phyloP scores from a whole-genome alignment of 2,329 filamentous ascomycete genomes.

The Aspergillus fructus region DNA sequence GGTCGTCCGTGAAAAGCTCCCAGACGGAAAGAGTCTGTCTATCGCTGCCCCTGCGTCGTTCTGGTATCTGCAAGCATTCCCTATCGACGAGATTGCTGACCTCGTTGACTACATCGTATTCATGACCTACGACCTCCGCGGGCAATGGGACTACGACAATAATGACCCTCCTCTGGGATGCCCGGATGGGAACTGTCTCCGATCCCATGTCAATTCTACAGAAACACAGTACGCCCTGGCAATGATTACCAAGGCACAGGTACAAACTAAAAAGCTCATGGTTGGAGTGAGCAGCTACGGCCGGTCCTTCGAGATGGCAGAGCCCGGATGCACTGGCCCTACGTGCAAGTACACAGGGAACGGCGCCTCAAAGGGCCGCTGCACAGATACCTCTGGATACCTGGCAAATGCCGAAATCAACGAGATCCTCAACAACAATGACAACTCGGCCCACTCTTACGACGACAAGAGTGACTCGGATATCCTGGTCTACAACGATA shows the following conservation, averaged over 20 bases:
- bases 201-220: slow-evolving; percentile 34
- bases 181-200: background rate
- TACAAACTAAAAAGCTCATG: background rate
- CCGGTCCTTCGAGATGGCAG: background rate
- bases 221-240: slow-evolving; percentile 34
- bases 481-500: background rate
- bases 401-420: background rate
- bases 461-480: background rate
- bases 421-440: background rate
- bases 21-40: slow-evolving; percentile 24
- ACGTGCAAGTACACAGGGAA: background rate
- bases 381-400: background rate
- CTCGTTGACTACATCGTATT: slow-evolving; percentile 36
- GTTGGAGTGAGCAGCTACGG: background rate
- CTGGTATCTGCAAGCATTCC: slow-evolving; percentile 35
- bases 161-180: background rate
- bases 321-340: background rate
- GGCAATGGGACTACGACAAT: slow-evolving; percentile 3
- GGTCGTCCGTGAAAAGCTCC: slow-evolving; percentile 13
- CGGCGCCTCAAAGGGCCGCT: background rate
- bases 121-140: slow-evolving; percentile 24
- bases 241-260: slow-evolving; percentile 19
- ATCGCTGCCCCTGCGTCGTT: slow-evolving; percentile 31
- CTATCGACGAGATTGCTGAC: slow-evolving; percentile 26
- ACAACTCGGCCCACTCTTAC: background rate